Percentiles rank a stretch among this genome's conserved stretches.
Evolutionary conservation across 2,329 filamentous ascomycete species (phyloP).

Genomic region (Xenoacremonium recifei): DNA sequence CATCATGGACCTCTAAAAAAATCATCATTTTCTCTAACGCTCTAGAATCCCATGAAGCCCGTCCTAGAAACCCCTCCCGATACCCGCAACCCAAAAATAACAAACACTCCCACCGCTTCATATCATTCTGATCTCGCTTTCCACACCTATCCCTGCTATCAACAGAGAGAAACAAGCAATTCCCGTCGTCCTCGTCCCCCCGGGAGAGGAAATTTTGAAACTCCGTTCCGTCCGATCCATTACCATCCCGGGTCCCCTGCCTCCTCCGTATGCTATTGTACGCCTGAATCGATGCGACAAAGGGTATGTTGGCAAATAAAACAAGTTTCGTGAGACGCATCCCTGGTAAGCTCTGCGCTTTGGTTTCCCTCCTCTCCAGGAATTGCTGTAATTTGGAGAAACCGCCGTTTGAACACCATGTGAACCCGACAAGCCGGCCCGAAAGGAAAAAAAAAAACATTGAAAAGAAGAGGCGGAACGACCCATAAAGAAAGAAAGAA

Average conservation of each 20-base stretch:
- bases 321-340: conserved; percentile 17
- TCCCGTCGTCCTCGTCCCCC: too few relatives aligned
- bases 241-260: neutral
- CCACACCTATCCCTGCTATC: too few relatives aligned
- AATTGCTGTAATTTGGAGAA: neutral
- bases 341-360: conserved; percentile 14
- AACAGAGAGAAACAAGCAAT: too few relatives aligned
- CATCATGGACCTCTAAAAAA: too few relatives aligned
- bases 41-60: conserved; percentile 24
- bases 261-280: conserved; percentile 15
- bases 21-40: conserved; percentile 29
- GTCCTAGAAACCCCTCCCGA: conserved; percentile 11
- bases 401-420: conserved; percentile 17
- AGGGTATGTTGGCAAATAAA: conserved; percentile 26
- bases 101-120: too few relatives aligned
- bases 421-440: conserved; percentile 5
- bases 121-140: too few relatives aligned
- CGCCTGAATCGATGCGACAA: conserved; percentile 27
- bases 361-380: conserved; percentile 1
- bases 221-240: neutral
- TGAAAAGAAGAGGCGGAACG: too few relatives aligned
- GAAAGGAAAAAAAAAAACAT: conserved; percentile 11
- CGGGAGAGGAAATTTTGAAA: neutral
- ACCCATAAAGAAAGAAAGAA: too few relatives aligned
- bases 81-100: conserved; percentile 1